phyloP scores from a whole-genome alignment of 177 flowering plant genomes.

The Vitis hybrid region DNA sequence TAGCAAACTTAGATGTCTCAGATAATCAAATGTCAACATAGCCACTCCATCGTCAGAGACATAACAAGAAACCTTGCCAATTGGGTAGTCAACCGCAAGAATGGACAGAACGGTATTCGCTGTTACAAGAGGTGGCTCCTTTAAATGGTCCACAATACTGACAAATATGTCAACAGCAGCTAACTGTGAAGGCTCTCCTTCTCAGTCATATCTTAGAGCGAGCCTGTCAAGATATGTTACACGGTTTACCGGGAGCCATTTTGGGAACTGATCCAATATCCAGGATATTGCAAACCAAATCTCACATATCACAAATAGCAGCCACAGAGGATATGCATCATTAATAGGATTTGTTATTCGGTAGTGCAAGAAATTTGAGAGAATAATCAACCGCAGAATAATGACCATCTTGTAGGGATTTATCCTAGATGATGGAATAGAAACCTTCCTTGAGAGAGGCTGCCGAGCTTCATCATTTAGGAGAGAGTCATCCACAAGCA shows the following conservation, averaged over 20 bases:
- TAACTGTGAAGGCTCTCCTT: slow-evolving; percentile 85
- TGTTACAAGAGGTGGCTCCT: slow-evolving; percentile 92
- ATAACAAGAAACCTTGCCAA: slow-evolving; percentile 88
- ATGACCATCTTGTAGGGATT: slow-evolving; percentile 95
- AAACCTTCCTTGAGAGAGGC: slow-evolving; percentile 89
- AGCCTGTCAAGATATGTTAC: slow-evolving; percentile 91
- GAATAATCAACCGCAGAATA: slow-evolving; percentile 77
- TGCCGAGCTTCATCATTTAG: slow-evolving; percentile 93
- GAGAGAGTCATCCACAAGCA: slow-evolving; percentile 74
- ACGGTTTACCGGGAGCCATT: slow-evolving; percentile 95
- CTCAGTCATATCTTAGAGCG: slow-evolving; percentile 75
- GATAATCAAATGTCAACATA: slow-evolving; percentile 88
- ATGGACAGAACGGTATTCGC: slow-evolving; percentile 88
- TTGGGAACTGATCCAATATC: slow-evolving; percentile 97
- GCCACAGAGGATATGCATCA: slow-evolving; percentile 83
- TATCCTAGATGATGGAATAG: slow-evolving; percentile 87
- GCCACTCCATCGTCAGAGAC: slow-evolving; percentile 93
- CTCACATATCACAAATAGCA: slow-evolving; percentile 95
- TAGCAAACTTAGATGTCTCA: slow-evolving; percentile 80
- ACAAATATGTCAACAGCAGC: slow-evolving; percentile 91
- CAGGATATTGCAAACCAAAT: slow-evolving; percentile 97
- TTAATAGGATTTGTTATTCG: slow-evolving; percentile 88
- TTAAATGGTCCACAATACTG: slow-evolving; percentile 85
- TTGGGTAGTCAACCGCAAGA: slow-evolving; percentile 87
- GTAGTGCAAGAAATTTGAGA: slow-evolving; percentile 78